Percentiles rank a stretch among this genome's conserved stretches.
Conservation (phyloP, 2,329 filamentous ascomycete species). For the Cytospora schulzeri region DNA sequence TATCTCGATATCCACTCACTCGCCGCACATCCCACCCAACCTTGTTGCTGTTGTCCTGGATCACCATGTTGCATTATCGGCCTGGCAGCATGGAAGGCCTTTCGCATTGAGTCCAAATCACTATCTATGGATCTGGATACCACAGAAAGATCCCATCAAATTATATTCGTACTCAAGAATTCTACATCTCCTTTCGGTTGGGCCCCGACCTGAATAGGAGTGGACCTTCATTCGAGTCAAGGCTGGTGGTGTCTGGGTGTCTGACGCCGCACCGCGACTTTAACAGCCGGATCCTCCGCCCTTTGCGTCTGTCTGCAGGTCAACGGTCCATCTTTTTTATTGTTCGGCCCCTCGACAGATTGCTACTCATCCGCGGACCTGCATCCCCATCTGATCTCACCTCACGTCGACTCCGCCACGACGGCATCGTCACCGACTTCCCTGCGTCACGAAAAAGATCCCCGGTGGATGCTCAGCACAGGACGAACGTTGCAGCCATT, state of each 20-base stretch:
- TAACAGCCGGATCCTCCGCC: conserved; percentile 13
- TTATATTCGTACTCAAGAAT: neutral
- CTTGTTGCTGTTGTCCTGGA: conserved; percentile 9
- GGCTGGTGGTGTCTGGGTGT: too few relatives aligned
- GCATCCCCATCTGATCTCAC: conserved; percentile 15
- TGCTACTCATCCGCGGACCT: conserved; percentile 13
- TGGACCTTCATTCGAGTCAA: conserved; percentile 10
- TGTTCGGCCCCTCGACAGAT: neutral
- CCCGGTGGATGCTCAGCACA: neutral
- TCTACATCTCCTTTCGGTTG: neutral
- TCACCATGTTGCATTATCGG: conserved; percentile 9
- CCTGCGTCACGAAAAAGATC: conserved; percentile 16
- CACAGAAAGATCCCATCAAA: conserved; percentile 14
- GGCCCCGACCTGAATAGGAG: neutral
- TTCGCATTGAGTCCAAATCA: conserved; percentile 7
- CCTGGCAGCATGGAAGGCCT: neutral
- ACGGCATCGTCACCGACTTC: neutral
- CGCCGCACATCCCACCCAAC: conserved; percentile 7
- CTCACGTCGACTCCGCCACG: conserved; percentile 19
- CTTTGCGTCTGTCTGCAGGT: conserved; percentile 8
- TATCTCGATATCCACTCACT: conserved; percentile 2
- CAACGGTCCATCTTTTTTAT: conserved; percentile 8
- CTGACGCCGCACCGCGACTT: conserved; percentile 8
- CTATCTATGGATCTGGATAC: conserved; percentile 9
- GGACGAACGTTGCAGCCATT: neutral